These are phyloP conservation scores for Fistulifera solaris DNA, from an alignment of 108 stramenopile species.

Conservation along the genomic window DNA sequence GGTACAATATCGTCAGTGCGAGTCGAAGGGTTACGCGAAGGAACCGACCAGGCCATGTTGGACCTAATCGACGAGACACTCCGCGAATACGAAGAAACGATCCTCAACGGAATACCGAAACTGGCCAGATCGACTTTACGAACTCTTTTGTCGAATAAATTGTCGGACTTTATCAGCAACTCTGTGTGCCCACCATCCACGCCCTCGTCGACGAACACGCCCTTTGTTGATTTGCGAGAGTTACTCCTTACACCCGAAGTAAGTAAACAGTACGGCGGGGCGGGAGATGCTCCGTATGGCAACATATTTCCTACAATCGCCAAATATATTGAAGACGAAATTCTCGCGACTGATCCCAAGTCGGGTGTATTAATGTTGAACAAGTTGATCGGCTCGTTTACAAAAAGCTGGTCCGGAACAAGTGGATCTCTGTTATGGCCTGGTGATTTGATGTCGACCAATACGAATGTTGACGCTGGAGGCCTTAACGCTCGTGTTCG, in stretches of 20 bases:
- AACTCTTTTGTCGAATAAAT: neutral
- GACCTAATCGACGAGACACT: neutral
- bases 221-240: conserved; percentile 53
- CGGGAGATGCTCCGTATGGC: conserved; percentile 41
- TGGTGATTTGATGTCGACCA: conserved; percentile 15
- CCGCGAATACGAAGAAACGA: neutral
- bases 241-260: conserved; percentile 26
- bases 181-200: neutral
- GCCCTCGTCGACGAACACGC: neutral
- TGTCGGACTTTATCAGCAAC: neutral
- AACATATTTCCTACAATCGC: conserved; percentile 30
- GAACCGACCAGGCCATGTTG: neutral
- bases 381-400: conserved; percentile 35
- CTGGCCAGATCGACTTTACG: neutral
- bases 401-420: conserved; percentile 30
- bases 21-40: neutral
- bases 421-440: conserved; percentile 31
- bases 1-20: neutral
- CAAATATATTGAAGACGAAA: conserved; percentile 21
- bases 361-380: conserved; percentile 48
- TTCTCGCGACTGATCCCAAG: conserved; percentile 36
- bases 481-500: conserved; percentile 51
- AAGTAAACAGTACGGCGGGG: conserved; percentile 29
- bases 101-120: neutral
- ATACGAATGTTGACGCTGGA: conserved; percentile 32